Percentiles rank a stretch among this genome's conserved stretches.
phyloP scores from a whole-genome alignment of 148 eudicot genomes.

The Diospyros lotus region DNA sequence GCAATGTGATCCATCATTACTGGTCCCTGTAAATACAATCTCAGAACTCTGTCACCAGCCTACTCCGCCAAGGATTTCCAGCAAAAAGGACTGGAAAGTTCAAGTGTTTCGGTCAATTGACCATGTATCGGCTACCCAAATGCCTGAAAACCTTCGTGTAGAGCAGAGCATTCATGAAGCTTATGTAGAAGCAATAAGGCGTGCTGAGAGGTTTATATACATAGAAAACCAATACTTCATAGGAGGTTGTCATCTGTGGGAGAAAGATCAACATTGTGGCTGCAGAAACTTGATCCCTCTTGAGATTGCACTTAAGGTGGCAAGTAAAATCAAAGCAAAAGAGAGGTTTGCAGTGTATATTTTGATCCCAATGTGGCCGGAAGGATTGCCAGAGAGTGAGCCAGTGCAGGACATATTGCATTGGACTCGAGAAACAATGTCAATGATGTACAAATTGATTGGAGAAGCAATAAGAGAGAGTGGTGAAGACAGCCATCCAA shows the following conservation, averaged over 20 bases:
- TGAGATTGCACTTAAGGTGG: conserved; percentile 82
- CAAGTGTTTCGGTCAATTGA: conserved; percentile 87
- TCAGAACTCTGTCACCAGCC: conserved; percentile 23
- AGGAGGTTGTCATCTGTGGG: conserved; percentile 84
- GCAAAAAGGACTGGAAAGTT: conserved; percentile 55
- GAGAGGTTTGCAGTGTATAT: conserved; percentile 78
- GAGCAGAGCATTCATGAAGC: conserved; percentile 86
- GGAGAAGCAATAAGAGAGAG: conserved; percentile 66
- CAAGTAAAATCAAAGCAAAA: conserved; percentile 62
- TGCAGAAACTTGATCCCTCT: conserved; percentile 81
- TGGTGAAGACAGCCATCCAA: conserved; percentile 56
- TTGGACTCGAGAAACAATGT: conserved; percentile 83
- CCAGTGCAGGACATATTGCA: conserved; percentile 79
- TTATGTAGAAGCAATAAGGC: conserved; percentile 74
- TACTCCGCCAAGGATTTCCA: conserved; percentile 19
- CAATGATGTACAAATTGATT: conserved; percentile 77
- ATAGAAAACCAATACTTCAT: conserved; percentile 87
- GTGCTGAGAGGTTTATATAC: conserved; percentile 78
- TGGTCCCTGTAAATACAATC: conserved; percentile 45
- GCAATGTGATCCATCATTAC: conserved; percentile 64
- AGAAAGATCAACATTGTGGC: conserved; percentile 58
- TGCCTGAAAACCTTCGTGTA: conserved; percentile 27
- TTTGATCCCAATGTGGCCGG: conserved; percentile 98
- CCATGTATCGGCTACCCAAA: conserved; percentile 55
- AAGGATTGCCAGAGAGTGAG: conserved; percentile 79